phyloP scores from a whole-genome alignment of 2,329 filamentous ascomycete species.

The Fonsecaea monophora region DNA sequence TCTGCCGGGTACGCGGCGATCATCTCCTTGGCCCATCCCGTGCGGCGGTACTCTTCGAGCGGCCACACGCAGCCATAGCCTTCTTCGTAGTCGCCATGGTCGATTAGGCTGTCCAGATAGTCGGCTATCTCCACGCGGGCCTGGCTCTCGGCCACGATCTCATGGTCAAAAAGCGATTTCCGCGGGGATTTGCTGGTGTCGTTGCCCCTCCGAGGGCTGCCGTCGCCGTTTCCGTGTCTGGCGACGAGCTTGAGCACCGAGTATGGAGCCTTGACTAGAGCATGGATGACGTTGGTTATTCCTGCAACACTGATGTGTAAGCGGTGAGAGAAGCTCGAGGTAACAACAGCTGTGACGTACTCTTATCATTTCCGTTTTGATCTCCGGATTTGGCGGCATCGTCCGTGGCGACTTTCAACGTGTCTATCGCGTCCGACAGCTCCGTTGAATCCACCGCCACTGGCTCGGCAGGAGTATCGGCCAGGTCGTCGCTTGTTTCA shows the following conservation, averaged over 20 bases:
- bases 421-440: constrained; percentile 20
- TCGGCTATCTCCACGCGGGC: constrained; percentile 63
- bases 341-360: constrained; percentile 11
- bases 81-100: constrained; percentile 24
- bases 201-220: background rate
- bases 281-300: background rate
- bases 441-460: constrained; percentile 9
- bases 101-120: constrained; percentile 53
- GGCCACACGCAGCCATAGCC: constrained; percentile 29
- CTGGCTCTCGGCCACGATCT: constrained; percentile 47
- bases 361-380: constrained; percentile 9
- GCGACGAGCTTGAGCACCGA: constrained; percentile 29
- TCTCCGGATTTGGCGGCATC: background rate
- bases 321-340: background rate
- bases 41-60: constrained; percentile 28
- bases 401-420: constrained; percentile 13
- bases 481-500: background rate
- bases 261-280: constrained; percentile 24
- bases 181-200: constrained; percentile 4
- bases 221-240: constrained; percentile 15
- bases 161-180: constrained; percentile 26
- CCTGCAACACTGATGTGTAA: background rate
- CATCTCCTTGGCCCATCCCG: constrained; percentile 30
- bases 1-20: constrained; percentile 25
- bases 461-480: constrained; percentile 4